phyloP scores from a whole-genome alignment of 306 rosid genomes.

The Prunus mongolica region DNA sequence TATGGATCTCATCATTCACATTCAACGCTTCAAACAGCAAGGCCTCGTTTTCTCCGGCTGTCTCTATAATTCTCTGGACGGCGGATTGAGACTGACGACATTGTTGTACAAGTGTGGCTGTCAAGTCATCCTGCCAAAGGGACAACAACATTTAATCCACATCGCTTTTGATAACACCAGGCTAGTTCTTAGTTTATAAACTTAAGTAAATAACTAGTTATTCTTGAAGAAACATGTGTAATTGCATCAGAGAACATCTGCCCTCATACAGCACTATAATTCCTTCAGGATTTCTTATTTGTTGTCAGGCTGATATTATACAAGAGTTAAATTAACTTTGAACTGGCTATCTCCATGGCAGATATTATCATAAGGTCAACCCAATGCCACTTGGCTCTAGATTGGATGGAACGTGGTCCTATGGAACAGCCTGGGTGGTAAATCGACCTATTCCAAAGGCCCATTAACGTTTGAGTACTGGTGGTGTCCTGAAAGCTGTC shows the following conservation, averaged over 20 bases:
- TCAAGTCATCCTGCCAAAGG: slow-evolving; percentile 78
- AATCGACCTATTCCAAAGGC: not conserved
- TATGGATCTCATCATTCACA: slow-evolving; percentile 87
- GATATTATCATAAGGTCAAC: not conserved
- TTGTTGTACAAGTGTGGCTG: slow-evolving; percentile 84
- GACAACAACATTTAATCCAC: not conserved
- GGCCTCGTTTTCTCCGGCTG: slow-evolving; percentile 88
- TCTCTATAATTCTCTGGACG: slow-evolving; percentile 72
- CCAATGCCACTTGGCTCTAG: not conserved
- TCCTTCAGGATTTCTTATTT: not conserved
- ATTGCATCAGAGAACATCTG: not conserved
- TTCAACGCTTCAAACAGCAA: slow-evolving; percentile 93
- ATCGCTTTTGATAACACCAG: not conserved
- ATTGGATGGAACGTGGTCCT: not conserved
- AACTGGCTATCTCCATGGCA: not conserved
- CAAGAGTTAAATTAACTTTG: not conserved
- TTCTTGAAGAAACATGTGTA: not conserved
- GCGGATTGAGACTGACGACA: slow-evolving; percentile 67
- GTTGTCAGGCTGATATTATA: not conserved
- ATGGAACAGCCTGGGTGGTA: not conserved
- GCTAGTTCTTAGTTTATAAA: not conserved
- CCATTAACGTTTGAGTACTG: not conserved
- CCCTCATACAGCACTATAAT: not conserved
- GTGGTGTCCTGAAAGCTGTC: not conserved
- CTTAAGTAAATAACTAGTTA: not conserved